phyloP scores from a whole-genome alignment of 192 early-diverging fungal genomes.

The Backusella tuberculispora region DNA sequence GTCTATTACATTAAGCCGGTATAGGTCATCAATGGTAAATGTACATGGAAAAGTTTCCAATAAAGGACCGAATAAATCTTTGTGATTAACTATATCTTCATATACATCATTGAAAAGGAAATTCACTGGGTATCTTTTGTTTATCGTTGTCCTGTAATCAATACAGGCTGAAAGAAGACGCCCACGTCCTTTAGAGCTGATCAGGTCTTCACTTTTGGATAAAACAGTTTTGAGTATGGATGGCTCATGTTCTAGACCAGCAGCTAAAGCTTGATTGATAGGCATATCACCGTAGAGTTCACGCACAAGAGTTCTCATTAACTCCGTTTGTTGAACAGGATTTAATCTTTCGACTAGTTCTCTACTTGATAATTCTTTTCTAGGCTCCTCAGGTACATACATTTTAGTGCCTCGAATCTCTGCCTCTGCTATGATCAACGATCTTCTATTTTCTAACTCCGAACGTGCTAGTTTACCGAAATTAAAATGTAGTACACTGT shows the following conservation, averaged over 20 bases:
- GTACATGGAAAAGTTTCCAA: conserved; percentile 27
- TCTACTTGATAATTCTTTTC: not conserved
- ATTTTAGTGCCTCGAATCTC: not conserved
- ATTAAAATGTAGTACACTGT: conserved; percentile 20
- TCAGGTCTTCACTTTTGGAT: not conserved
- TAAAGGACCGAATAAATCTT: conserved; percentile 23
- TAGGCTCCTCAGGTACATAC: not conserved
- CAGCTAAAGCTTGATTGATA: conserved; percentile 29
- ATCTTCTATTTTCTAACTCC: conserved; percentile 18
- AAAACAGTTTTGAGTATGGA: not conserved
- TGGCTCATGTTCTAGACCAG: conserved; percentile 17
- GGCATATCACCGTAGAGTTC: conserved; percentile 34
- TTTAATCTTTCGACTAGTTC: conserved; percentile 18
- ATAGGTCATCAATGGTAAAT: conserved; percentile 28
- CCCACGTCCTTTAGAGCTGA: not conserved
- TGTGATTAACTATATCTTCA: not conserved
- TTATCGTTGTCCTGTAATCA: conserved; percentile 21
- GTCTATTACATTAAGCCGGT: not conserved
- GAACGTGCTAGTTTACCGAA: conserved; percentile 18
- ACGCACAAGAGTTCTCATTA: conserved; percentile 21
- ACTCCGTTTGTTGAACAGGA: not conserved
- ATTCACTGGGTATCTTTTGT: conserved; percentile 21
- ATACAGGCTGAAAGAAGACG: conserved; percentile 22
- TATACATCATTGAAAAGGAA: conserved; percentile 26
- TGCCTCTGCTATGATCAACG: conserved; percentile 7